These are phyloP conservation scores for Yarrowia alimentaria DNA, from an alignment of 805 yeast genomes.

Conservation along the genomic window DNA sequence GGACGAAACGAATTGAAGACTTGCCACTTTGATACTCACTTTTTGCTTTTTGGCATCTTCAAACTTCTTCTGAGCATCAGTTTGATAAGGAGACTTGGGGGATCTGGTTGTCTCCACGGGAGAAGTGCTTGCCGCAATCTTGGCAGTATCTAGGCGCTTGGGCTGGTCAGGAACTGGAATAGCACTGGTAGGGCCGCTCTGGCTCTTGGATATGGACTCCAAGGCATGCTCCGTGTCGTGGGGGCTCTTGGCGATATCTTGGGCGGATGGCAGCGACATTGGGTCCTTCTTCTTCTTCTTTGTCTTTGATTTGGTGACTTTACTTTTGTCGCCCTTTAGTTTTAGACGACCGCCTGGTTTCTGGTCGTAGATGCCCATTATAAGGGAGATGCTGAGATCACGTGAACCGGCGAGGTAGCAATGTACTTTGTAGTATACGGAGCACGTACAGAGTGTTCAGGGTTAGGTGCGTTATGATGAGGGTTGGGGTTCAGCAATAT, in stretches of 20 bases:
- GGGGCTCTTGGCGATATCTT: slow-evolving; percentile 23
- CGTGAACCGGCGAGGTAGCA: slow-evolving; percentile 19
- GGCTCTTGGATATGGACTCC: slow-evolving; percentile 2
- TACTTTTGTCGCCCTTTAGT: slow-evolving; percentile 4
- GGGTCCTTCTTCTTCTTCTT: neutral
- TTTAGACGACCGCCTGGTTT: slow-evolving; percentile 1
- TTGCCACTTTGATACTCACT: slow-evolving; percentile 31
- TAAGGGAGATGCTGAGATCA: neutral
- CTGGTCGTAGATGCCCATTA: slow-evolving; percentile 19
- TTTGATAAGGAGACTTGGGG: slow-evolving; percentile 20
- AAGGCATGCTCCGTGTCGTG: slow-evolving; percentile 16
- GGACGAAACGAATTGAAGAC: too few species aligned
- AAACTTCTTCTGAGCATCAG: slow-evolving; percentile 33
- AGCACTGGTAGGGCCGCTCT: neutral
- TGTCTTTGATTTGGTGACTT: slow-evolving; percentile 8
- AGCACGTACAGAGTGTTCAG: neutral
- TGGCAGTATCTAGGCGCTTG: neutral
- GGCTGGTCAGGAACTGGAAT: neutral
- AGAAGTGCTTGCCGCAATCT: neutral
- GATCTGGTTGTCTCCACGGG: slow-evolving; percentile 7
- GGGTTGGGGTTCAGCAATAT: neutral
- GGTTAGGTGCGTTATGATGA: neutral
- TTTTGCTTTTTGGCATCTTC: slow-evolving; percentile 34
- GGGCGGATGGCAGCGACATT: slow-evolving; percentile 18
- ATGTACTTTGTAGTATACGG: neutral